Evolutionary conservation across 1,139 yeast species (phyloP).

Genomic region (Zygosaccharomyces pseudobailii): DNA sequence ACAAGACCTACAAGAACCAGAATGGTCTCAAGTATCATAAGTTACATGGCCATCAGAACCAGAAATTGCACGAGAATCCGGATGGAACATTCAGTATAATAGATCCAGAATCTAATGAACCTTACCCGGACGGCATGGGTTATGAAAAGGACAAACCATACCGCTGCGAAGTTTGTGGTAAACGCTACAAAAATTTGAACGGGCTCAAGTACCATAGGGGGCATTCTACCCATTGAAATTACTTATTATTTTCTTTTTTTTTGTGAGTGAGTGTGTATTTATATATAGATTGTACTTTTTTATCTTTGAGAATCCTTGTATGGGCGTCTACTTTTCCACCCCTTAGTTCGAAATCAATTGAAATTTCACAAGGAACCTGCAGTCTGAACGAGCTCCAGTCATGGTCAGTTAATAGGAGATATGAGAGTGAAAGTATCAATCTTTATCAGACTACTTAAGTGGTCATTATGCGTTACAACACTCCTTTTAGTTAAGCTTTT

Average conservation of each 20-base stretch:
- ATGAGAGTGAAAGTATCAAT: slow-evolving; percentile 29
- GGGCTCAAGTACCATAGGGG: slow-evolving; percentile 97
- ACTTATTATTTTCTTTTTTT: slow-evolving; percentile 3
- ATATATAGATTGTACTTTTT: slow-evolving; percentile 4
- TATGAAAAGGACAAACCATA: slow-evolving; percentile 98
- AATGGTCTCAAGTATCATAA: slow-evolving; percentile 95
- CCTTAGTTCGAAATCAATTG: not conserved
- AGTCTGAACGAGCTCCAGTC: not conserved
- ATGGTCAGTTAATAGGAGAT: not conserved
- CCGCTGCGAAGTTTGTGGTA: slow-evolving; percentile 97
- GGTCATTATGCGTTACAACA: slow-evolving; percentile 22
- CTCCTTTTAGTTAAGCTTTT: slow-evolving; percentile 23
- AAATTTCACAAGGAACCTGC: not conserved
- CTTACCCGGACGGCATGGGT: slow-evolving; percentile 87
- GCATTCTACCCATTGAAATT: slow-evolving; percentile 78
- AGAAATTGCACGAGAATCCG: slow-evolving; percentile 80
- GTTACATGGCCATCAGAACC: slow-evolving; percentile 95
- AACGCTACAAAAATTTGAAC: slow-evolving; percentile 89
- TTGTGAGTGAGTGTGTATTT: slow-evolving; percentile 5
- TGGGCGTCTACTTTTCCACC: not conserved
- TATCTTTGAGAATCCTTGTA: not conserved
- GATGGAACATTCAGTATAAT: slow-evolving; percentile 91
- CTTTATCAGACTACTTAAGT: slow-evolving; percentile 30
- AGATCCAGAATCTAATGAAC: slow-evolving; percentile 88
- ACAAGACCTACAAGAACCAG: slow-evolving; percentile 93